phyloP scores from a whole-genome alignment of 345 rosid species.

The Moricandia moricandioides region DNA sequence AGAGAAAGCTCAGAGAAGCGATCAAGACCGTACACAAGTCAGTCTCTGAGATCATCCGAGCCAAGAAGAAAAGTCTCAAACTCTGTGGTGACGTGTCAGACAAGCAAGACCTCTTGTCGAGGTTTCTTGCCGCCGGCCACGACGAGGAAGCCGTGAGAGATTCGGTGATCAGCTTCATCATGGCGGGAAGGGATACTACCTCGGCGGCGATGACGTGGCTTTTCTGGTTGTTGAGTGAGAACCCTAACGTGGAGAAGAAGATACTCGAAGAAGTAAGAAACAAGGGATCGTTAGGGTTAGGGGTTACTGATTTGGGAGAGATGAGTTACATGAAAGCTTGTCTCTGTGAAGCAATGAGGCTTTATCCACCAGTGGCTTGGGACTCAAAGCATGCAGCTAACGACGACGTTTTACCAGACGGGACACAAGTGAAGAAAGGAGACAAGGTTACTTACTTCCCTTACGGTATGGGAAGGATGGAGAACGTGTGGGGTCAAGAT shows the following conservation, averaged over 20 bases:
- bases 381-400: conserved; percentile 59
- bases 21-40: conserved; percentile 39
- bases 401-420: conserved; percentile 63
- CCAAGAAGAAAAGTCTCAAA: conserved; percentile 33
- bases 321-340: conserved; percentile 55
- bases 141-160: conserved; percentile 58
- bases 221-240: conserved; percentile 55
- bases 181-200: conserved; percentile 75
- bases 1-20: conserved; percentile 53
- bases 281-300: conserved; percentile 21
- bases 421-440: conserved; percentile 49
- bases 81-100: conserved; percentile 8
- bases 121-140: conserved; percentile 46
- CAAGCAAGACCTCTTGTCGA: conserved; percentile 49
- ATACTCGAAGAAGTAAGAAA: conserved; percentile 39
- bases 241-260: conserved; percentile 34
- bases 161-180: conserved; percentile 55
- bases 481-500: conserved; percentile 65
- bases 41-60: conserved; percentile 40
- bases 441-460: conserved; percentile 59
- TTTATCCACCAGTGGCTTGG: conserved; percentile 76
- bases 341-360: conserved; percentile 67
- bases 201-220: conserved; percentile 75
- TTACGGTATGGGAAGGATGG: conserved; percentile 82
- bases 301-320: conserved; percentile 44